Conservation (phyloP, 257 asterid genomes). For the Catharanthus roseus region DNA sequence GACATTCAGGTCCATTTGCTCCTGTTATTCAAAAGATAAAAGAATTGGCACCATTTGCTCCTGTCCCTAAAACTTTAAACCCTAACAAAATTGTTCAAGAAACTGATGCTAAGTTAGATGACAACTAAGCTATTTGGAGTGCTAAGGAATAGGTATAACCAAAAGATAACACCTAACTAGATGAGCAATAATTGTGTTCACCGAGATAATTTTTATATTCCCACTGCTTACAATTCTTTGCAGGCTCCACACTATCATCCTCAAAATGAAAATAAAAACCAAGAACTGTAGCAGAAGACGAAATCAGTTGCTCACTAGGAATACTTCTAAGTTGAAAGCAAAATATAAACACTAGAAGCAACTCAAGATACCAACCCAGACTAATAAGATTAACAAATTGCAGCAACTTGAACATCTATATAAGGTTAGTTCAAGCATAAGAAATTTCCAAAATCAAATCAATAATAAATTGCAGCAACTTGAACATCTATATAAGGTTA, state of each 20-base stretch:
- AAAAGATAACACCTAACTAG: constrained; percentile 9
- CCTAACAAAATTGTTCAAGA: no score
- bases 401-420: no score
- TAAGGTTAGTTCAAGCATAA: no score
- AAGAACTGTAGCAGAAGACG: constrained; percentile 51
- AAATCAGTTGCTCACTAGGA: background rate
- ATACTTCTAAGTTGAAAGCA: background rate
- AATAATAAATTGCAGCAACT: no score
- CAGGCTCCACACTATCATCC: constrained; percentile 98
- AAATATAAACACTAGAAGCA: background rate
- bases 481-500: no score
- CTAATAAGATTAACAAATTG: constrained; percentile 3
- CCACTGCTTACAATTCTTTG: constrained; percentile 90
- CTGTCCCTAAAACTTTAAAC: no score
- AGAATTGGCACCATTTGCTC: no score
- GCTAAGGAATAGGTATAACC: no score
- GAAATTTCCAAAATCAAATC: no score
- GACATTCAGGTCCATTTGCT: no score
- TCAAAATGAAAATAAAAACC: constrained; percentile 96
- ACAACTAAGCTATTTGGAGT: background rate
- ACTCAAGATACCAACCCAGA: background rate
- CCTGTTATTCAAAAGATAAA: no score
- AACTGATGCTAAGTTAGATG: background rate
- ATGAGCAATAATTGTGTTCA: constrained; percentile 28
- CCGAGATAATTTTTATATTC: constrained; percentile 97